Base-by-base conservation (phyloP, 352 stramenopile species). In the Globisporangium splendens region DNA sequence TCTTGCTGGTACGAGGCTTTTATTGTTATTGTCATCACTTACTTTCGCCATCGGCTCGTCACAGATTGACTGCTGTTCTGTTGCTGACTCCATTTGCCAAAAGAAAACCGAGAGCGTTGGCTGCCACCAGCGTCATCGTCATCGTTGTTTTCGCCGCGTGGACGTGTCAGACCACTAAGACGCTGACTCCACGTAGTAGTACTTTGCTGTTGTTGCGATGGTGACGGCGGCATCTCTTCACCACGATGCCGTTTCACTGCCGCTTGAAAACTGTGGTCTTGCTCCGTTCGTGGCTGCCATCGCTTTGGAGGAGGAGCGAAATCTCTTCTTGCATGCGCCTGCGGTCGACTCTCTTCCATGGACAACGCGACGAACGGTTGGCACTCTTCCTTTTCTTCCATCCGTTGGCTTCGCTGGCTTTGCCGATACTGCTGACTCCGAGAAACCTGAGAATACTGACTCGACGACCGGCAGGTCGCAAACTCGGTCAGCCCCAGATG, bases 401-500 rank as follows among this genome's bases (percentile, higher is more conserved):
- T 41, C 47, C 20, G 38, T 18, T 54, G 35, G 28, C 28, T 35
- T 35, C 28, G 28, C 28, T 35, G 28, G 28, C 28, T 35, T 24
- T 28, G 24, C 18, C 18, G 42, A 17, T 54, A 39, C 4, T 41
- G 38, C 28, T 17, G 21, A 38, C 6, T 13, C 59, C 50, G 1
- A 53, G 63, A 35, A 35, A 10, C 28, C 46, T 47, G 54, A 3
- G 46, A 51, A 43, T 52, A 49, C 47, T 69, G 49, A 24, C 55
- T 62, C 31, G 42, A 21, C n/a, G 51, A 52, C 41, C 64, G 39
- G 17, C 42, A 49, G n/a, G 73, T 86, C 11, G 75, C 74, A 5
- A 90, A 53, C 33, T 93, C 79, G 5, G 51, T 59, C 12, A 93
- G 62, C 20, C 70, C 65, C n/a, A 93, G 70, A 22, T 87, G 73